Evolutionary conservation across 2,329 filamentous ascomycete genomes (phyloP).

Genomic region (Colletotrichum sp.): DNA sequence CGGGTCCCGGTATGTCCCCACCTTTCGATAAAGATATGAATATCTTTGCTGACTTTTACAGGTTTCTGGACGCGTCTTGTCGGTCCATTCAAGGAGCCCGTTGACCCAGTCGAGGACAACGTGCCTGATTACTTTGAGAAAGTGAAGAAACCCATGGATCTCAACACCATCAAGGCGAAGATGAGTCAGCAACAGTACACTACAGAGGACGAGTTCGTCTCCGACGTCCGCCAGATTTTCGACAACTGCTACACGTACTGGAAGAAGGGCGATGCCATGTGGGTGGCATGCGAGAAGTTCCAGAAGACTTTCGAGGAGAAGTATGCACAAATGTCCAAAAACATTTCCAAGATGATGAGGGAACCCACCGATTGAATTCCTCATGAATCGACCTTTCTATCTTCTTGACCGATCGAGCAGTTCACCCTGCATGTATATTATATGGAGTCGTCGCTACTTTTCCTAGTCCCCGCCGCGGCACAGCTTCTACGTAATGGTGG

Average conservation of each 20-base stretch:
- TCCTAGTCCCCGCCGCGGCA: neutral
- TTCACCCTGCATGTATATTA: neutral
- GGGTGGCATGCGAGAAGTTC: slow-evolving; percentile 59
- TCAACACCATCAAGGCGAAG: slow-evolving; percentile 64
- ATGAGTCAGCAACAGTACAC: slow-evolving; percentile 60
- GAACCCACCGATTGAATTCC: slow-evolving; percentile 37
- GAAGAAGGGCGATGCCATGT: slow-evolving; percentile 60
- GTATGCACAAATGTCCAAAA: slow-evolving; percentile 63
- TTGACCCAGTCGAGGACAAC: slow-evolving; percentile 60
- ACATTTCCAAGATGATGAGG: slow-evolving; percentile 59
- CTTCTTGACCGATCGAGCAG: neutral
- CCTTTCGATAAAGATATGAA: neutral
- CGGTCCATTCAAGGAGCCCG: slow-evolving; percentile 65
- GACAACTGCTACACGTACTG: slow-evolving; percentile 70
- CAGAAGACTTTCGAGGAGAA: slow-evolving; percentile 66
- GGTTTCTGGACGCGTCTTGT: slow-evolving; percentile 72
- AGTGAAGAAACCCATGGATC: slow-evolving; percentile 66
- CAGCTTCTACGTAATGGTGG: neutral
- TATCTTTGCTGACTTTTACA: slow-evolving; percentile 28
- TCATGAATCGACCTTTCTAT: neutral
- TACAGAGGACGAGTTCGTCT: slow-evolving; percentile 57
- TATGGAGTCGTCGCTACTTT: neutral
- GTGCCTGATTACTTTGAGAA: slow-evolving; percentile 68
- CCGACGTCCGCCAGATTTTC: slow-evolving; percentile 67
- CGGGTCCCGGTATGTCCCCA: slow-evolving; percentile 57